Base-by-base conservation (phyloP, 495 filamentous ascomycete genomes). In the Penicillium cosmopolitanum region DNA sequence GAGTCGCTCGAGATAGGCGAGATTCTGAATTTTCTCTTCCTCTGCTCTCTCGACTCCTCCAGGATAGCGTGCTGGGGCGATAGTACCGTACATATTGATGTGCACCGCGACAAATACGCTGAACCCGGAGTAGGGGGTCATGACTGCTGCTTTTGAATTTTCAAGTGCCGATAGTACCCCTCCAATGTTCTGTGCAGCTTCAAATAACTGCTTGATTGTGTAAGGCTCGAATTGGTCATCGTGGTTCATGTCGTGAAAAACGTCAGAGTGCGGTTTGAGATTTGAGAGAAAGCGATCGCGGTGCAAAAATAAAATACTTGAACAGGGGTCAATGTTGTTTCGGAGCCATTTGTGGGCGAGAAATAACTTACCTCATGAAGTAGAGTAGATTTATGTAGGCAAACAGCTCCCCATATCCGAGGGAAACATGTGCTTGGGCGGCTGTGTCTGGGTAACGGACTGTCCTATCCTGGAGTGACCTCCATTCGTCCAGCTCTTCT, bases 31-130 rank as follows among this genome's bases (percentile, higher is more conserved):
- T 51, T 76, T 79, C 40, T 77, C 76, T 19, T 64, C 55, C 44
- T 77, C 74, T 9, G 76, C 76, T n/a, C 73, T 57, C 34, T 66
- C 66, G 2, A 68, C 62, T 8, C 76, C 75, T 0, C 76, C 76
- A 0, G 76, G 76, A 40, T 79, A 79, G 12, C 68, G 66, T 8
- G 57, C 57, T 9, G 76, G 75, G 0, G 66, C 68, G 5, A 79
- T 69, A 0, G 76, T 76, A 13, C 75, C 76, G 63, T 79, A 78
- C 76, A 79, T 79, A 51, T 79, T 79, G 55, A 79, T 74, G 42
- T 79, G 76, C 7, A 73, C 76, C 6, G 75, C 73, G 6, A 79
- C 76, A 43, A 79, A 79, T 35, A 78, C 73, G 35, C 76, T 79
- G 56, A 78, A 79, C 10, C 76, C 76, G 3, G 75, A 73, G 50